Evolutionary conservation across 176 grass and related monocot genomes (phyloP).

Genomic region (Leersia perrieri): DNA sequence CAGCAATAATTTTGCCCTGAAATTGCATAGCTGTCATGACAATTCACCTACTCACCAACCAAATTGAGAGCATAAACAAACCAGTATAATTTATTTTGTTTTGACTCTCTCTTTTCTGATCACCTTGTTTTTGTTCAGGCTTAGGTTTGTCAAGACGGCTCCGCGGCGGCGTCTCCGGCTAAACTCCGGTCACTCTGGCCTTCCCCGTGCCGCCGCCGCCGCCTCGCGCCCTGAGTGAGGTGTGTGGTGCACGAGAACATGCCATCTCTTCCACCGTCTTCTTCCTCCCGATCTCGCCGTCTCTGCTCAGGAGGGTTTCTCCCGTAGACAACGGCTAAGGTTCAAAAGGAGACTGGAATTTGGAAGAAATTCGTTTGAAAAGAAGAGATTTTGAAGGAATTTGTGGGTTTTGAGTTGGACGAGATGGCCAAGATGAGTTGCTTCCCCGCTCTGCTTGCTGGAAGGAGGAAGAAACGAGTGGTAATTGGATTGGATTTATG

Average conservation of each 20-base stretch:
- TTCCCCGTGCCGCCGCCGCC: conserved; percentile 37
- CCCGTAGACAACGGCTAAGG: conserved; percentile 82
- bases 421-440: conserved; percentile 78
- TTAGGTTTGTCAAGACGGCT: conserved; percentile 43
- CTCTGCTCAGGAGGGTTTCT: conserved; percentile 46
- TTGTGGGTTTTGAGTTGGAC: background rate
- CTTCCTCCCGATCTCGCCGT: conserved; percentile 21
- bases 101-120: too few species aligned
- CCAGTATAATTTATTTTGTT: background rate
- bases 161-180: conserved; percentile 21
- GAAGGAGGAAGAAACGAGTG: conserved; percentile 72
- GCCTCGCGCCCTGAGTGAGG: conserved; percentile 61
- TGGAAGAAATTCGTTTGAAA: background rate
- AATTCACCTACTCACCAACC: background rate
- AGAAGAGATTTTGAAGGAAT: background rate
- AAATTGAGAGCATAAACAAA: background rate
- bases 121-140: conserved; percentile 33
- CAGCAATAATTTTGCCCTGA: background rate
- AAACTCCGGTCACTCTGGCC: conserved; percentile 69
- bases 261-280: conserved; percentile 19
- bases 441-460: conserved; percentile 53
- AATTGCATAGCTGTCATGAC: background rate
- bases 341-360: background rate
- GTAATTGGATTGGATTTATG: conserved; percentile 1
- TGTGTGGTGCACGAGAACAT: conserved; percentile 40